Percentiles rank a stretch among this genome's conserved stretches.
Evolutionary conservation across 1,139 yeast genomes (phyloP).

Genomic region (Blastobotrys niveus): DNA sequence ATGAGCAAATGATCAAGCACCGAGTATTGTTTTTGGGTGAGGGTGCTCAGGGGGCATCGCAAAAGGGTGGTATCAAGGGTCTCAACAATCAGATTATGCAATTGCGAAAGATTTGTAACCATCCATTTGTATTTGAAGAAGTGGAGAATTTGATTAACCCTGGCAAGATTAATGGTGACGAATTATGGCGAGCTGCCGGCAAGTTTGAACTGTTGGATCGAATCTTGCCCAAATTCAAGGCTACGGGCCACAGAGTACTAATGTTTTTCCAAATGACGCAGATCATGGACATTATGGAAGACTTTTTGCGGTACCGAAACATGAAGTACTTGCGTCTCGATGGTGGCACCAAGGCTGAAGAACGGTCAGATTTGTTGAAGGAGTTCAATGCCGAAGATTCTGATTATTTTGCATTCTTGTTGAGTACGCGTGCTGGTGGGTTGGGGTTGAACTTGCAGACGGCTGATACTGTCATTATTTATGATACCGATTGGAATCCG

Average conservation of each 20-base stretch:
- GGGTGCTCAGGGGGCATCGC: slow-evolving; percentile 23
- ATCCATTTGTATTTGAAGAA: slow-evolving; percentile 94
- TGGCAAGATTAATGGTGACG: slow-evolving; percentile 48
- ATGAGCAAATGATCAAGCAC: slow-evolving; percentile 85
- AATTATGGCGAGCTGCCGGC: slow-evolving; percentile 86
- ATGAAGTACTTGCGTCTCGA: slow-evolving; percentile 83
- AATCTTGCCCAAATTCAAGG: slow-evolving; percentile 78
- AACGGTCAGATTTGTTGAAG: slow-evolving; percentile 77
- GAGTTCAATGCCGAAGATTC: slow-evolving; percentile 81
- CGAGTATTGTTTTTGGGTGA: slow-evolving; percentile 82
- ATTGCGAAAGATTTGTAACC: slow-evolving; percentile 91
- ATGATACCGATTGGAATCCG: slow-evolving; percentile 98
- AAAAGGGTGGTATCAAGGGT: slow-evolving; percentile 78
- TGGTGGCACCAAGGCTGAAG: slow-evolving; percentile 94
- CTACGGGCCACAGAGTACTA: slow-evolving; percentile 81
- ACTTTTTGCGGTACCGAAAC: slow-evolving; percentile 67
- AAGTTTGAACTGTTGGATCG: slow-evolving; percentile 89
- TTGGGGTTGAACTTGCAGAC: slow-evolving; percentile 91
- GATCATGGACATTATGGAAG: slow-evolving; percentile 98
- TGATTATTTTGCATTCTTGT: slow-evolving; percentile 80
- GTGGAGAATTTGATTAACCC: slow-evolving; percentile 88
- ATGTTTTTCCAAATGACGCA: slow-evolving; percentile 98
- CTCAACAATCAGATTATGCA: slow-evolving; percentile 95
- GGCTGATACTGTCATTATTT: slow-evolving; percentile 93
- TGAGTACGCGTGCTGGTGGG: slow-evolving; percentile 98